phyloP scores from a whole-genome alignment of 768 basidiomycete genomes.

The Clavulina sp. region DNA sequence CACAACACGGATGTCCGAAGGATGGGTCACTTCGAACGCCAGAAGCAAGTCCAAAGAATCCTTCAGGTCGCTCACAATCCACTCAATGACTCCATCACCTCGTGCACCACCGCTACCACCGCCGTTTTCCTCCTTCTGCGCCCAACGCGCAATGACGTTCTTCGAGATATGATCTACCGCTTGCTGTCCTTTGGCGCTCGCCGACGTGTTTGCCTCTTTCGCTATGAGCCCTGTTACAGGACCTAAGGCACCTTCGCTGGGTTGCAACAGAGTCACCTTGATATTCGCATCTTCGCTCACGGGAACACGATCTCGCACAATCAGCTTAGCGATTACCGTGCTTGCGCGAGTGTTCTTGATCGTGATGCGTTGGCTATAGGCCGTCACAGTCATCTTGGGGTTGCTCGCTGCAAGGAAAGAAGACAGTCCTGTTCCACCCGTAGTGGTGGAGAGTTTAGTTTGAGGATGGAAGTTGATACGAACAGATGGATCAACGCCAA shows the following conservation, averaged over 20 bases:
- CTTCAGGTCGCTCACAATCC: slow-evolving; percentile 29
- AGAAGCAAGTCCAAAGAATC: slow-evolving; percentile 28
- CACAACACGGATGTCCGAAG: slow-evolving; percentile 15
- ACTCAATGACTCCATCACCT: slow-evolving; percentile 34
- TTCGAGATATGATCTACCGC: slow-evolving; percentile 29
- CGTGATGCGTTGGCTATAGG: slow-evolving; percentile 8
- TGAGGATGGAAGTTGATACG: slow-evolving; percentile 10
- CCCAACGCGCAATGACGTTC: slow-evolving; percentile 22
- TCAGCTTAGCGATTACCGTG: not conserved
- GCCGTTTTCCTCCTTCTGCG: slow-evolving; percentile 14
- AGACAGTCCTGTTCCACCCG: not conserved
- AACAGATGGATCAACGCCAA: slow-evolving; percentile 10
- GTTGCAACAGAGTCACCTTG: slow-evolving; percentile 8
- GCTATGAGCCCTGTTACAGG: not conserved
- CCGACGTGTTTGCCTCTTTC: not conserved
- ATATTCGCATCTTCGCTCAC: slow-evolving; percentile 8
- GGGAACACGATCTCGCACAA: slow-evolving; percentile 10
- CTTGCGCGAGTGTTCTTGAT: slow-evolving; percentile 9
- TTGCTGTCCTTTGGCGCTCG: slow-evolving; percentile 26
- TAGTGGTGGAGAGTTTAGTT: not conserved
- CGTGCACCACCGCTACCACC: slow-evolving; percentile 1
- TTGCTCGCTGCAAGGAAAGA: not conserved
- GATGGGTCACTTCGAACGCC: slow-evolving; percentile 36
- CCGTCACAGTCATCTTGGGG: slow-evolving; percentile 5
- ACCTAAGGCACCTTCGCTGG: not conserved